These are phyloP conservation scores for Phytophthora uliginosa DNA, from an alignment of 352 stramenopile species.

Conservation along the genomic window DNA sequence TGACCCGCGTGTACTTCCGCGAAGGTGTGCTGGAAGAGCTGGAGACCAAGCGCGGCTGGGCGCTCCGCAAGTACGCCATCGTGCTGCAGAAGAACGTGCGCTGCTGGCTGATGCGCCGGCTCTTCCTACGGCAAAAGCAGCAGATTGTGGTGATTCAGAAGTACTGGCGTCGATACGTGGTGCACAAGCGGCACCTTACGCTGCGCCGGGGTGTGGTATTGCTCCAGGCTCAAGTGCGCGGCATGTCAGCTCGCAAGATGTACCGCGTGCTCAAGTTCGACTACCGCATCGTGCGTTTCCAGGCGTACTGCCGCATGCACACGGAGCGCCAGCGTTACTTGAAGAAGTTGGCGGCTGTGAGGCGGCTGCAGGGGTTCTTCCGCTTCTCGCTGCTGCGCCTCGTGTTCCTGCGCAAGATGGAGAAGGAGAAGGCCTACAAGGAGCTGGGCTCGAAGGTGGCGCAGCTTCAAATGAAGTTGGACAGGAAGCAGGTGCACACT, in stretches of 20 bases:
- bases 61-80: constrained; percentile 82
- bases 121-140: constrained; percentile 58
- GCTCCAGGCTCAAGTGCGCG: constrained; percentile 74
- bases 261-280: constrained; percentile 83
- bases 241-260: constrained; percentile 64
- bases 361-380: constrained; percentile 80
- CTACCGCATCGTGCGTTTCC: constrained; percentile 80
- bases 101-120: constrained; percentile 66
- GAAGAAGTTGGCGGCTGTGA: constrained; percentile 55
- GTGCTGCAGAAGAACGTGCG: constrained; percentile 80
- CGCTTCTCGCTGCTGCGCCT: constrained; percentile 80
- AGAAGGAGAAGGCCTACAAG: constrained; percentile 86
- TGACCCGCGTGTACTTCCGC: constrained; percentile 89
- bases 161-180: constrained; percentile 79
- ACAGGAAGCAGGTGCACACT: constrained; percentile 62
- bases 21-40: constrained; percentile 86
- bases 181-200: constrained; percentile 63
- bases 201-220: constrained; percentile 61
- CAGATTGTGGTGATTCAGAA: constrained; percentile 73
- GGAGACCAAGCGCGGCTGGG: constrained; percentile 77
- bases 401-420: constrained; percentile 84
- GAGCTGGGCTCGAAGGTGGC: constrained; percentile 79
- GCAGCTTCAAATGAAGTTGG: constrained; percentile 74
- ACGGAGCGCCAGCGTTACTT: constrained; percentile 63
- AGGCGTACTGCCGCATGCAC: constrained; percentile 75